Conservation (phyloP, 441 rosid genomes). For the Dalechampia spathulata region DNA sequence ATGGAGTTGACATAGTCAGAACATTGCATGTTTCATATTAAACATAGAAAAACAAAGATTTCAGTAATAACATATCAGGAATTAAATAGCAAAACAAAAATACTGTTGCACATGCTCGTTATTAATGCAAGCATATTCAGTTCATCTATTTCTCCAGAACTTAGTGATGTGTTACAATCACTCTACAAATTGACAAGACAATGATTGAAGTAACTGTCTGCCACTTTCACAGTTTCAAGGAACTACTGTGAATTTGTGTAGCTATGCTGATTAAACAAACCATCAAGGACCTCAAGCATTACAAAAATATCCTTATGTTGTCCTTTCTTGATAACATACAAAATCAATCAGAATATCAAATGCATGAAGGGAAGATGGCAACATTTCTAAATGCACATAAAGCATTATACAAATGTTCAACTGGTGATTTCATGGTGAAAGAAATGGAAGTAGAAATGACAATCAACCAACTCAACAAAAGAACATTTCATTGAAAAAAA, state of each 20-base stretch:
- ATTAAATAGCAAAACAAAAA: neutral
- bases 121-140: neutral
- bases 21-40: neutral
- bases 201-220: neutral
- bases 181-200: neutral
- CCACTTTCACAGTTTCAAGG: neutral
- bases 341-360: conserved; percentile 2
- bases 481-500: conserved; percentile 6
- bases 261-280: neutral
- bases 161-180: neutral
- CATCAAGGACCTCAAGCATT: neutral
- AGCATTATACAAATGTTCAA: neutral
- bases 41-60: no score
- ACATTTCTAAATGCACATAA: neutral
- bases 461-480: conserved; percentile 1
- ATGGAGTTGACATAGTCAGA: neutral
- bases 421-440: neutral
- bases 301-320: neutral
- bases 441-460: conserved; percentile 4
- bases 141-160: neutral
- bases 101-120: no score
- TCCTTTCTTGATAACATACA: neutral
- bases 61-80: neutral
- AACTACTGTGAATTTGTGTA: neutral
- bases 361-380: neutral